phyloP scores from a whole-genome alignment of 2,329 filamentous ascomycete genomes.

The Magnaporthiopsis rhizophila region DNA sequence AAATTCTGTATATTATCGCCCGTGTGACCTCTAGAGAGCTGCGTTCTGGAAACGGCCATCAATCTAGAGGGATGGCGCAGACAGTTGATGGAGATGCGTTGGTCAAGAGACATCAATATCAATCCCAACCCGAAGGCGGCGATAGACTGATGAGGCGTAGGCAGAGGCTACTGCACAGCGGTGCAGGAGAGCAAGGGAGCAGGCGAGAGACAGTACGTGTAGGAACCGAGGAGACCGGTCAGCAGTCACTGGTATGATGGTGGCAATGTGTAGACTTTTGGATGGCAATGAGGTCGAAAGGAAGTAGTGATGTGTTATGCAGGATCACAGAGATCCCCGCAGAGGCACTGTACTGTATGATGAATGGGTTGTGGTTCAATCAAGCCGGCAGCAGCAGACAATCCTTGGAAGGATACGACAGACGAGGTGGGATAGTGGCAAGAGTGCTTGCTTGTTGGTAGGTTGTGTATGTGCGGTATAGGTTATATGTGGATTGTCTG shows the following conservation, averaged over 20 bases:
- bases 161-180: background rate
- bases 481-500: constrained; percentile 12
- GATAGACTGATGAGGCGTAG: background rate
- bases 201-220: background rate
- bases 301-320: background rate
- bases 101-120: constrained; percentile 53
- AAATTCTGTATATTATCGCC: constrained; percentile 49
- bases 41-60: constrained; percentile 48
- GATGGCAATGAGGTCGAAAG: background rate
- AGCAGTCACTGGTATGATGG: background rate
- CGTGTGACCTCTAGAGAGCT: constrained; percentile 46
- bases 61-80: constrained; percentile 48
- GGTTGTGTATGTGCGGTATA: background rate
- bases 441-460: background rate
- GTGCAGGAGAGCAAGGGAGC: background rate
- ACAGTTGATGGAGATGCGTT: constrained; percentile 47
- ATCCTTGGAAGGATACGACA: background rate
- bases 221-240: background rate
- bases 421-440: background rate
- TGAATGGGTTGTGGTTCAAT: background rate
- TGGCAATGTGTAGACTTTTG: background rate
- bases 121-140: constrained; percentile 17
- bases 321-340: background rate
- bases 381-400: background rate
- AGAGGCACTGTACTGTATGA: background rate